Evolutionary conservation across 192 early-diverging fungal species (phyloP), one percentile per base, ranked within the genome.

Genomic region (Umbelopsis isabellina): DNA sequence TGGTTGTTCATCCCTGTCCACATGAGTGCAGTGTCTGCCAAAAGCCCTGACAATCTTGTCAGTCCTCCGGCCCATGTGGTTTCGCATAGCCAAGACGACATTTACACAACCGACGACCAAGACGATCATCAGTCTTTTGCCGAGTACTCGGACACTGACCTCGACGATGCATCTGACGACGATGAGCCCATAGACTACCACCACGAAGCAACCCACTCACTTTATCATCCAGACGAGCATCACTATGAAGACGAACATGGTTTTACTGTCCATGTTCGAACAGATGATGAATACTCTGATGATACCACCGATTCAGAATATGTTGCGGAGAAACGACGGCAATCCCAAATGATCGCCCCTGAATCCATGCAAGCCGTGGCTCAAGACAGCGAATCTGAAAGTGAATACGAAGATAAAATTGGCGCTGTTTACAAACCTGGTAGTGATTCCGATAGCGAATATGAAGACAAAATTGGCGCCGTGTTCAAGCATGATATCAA

Each of bases 221-320:
- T 68, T 7, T 46, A 67, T 47, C 47, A 68, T 33, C 49, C 67
- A 7, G 48, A 68, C 33, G 51, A 50, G 25, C 23, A 16, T 3
- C 12, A 68, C 2, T 68, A 41, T n/a, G 49, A 68, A 44, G 49
- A 68, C 6, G 33, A 68, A 23, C 47, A 41, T 51, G 67, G 49
- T 6, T 51, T 48, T 35, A 68, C 49, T 25, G 49, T 51, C n/a
- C 47, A 51, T 37, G 49, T 51, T 16, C 25, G 49, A 49, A 51
- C 49, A 20, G 67, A 68, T 41, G 67, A 68, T 51, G 67, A 51
- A 25, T 51, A 50, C 11, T 37, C 47, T 50, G 67, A 68, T 44
- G 67, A 68, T 27, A 49, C 67, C 25, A 51, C 30, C 3, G 49
- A 49, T 50, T 68, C 67, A 50, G 67, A 67, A 49, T 67, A 67